phyloP scores from a whole-genome alignment of 2,329 filamentous ascomycete species.

The Phoma sp. region DNA sequence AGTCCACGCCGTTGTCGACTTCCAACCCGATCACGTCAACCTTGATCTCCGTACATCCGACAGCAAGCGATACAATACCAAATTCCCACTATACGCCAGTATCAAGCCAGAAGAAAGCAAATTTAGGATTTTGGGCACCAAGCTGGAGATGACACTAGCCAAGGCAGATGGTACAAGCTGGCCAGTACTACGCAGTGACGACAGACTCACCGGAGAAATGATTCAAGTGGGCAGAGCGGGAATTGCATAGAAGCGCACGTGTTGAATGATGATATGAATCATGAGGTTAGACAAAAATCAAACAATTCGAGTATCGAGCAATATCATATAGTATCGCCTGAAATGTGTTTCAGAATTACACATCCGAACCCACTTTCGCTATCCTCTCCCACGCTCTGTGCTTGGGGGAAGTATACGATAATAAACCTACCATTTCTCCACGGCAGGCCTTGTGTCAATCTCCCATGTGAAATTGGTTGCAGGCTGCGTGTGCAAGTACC shows the following conservation, averaged over 20 bases:
- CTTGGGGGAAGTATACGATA: no score
- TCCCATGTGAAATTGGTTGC: slow-evolving; percentile 81
- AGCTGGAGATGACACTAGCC: slow-evolving; percentile 78
- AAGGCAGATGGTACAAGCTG: slow-evolving; percentile 80
- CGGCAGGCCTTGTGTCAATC: slow-evolving; percentile 77
- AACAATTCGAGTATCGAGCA: neutral
- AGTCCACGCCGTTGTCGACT: slow-evolving; percentile 73
- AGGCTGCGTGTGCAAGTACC: slow-evolving; percentile 81
- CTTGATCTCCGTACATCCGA: slow-evolving; percentile 89
- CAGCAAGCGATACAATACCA: slow-evolving; percentile 77
- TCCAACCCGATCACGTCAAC: slow-evolving; percentile 66
- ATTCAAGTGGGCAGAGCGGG: slow-evolving; percentile 85
- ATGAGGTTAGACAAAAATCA: slow-evolving; percentile 7
- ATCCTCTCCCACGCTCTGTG: no score
- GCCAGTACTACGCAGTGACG: slow-evolving; percentile 83
- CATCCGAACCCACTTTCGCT: no score
- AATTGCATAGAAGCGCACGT: slow-evolving; percentile 19
- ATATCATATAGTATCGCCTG: no score
- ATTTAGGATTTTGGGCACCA: slow-evolving; percentile 85
- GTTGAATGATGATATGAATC: slow-evolving; percentile 13
- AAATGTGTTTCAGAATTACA: no score
- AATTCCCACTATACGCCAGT: slow-evolving; percentile 74
- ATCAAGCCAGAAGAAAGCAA: slow-evolving; percentile 78
- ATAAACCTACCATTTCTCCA: slow-evolving; percentile 77
- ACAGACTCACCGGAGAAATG: slow-evolving; percentile 76